phyloP scores from a whole-genome alignment of 306 rosid genomes.

The Hippophae gyantsensis region DNA sequence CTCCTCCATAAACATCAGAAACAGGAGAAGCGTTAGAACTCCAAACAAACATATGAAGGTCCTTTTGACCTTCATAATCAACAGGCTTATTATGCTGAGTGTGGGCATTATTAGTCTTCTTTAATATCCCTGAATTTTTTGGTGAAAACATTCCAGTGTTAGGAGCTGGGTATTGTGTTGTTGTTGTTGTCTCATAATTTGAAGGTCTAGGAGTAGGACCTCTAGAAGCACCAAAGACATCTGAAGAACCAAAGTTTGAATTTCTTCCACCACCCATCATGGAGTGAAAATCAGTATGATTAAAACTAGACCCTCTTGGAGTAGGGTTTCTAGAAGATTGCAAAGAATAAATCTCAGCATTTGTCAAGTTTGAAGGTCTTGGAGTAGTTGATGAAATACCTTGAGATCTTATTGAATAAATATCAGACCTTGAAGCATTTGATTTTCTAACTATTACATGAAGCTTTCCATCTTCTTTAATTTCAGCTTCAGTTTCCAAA shows the following conservation, averaged over 20 bases:
- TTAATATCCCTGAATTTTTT: conserved; percentile 18
- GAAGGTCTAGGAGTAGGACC: conserved; percentile 74
- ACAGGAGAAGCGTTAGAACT: conserved; percentile 77
- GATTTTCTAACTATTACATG: conserved; percentile 70
- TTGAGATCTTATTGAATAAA: conserved; percentile 60
- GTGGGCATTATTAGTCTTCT: conserved; percentile 52
- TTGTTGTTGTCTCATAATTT: conserved; percentile 37
- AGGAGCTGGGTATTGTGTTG: conserved; percentile 65
- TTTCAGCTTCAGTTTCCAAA: conserved; percentile 57
- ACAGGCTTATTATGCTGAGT: conserved; percentile 32
- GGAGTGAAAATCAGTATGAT: conserved; percentile 71
- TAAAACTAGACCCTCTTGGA: conserved; percentile 78
- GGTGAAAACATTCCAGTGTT: conserved; percentile 83
- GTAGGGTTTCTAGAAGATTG: conserved; percentile 73
- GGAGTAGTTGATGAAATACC: conserved; percentile 67
- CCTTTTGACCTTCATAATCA: conserved; percentile 50
- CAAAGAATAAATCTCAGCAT: conserved; percentile 77
- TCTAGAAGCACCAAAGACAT: conserved; percentile 66
- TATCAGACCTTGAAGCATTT: conserved; percentile 70
- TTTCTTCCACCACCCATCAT: conserved; percentile 72
- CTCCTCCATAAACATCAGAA: conserved; percentile 71
- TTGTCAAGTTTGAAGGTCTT: conserved; percentile 68
- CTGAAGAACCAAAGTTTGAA: conserved; percentile 55
- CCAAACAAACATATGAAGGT: conserved; percentile 91
- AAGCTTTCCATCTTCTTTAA: conserved; percentile 75